Percentiles rank a stretch among this genome's conserved stretches.
Evolutionary conservation across 2,329 filamentous ascomycete genomes (phyloP).

Genomic region (Teratosphaeria epicoccoides): DNA sequence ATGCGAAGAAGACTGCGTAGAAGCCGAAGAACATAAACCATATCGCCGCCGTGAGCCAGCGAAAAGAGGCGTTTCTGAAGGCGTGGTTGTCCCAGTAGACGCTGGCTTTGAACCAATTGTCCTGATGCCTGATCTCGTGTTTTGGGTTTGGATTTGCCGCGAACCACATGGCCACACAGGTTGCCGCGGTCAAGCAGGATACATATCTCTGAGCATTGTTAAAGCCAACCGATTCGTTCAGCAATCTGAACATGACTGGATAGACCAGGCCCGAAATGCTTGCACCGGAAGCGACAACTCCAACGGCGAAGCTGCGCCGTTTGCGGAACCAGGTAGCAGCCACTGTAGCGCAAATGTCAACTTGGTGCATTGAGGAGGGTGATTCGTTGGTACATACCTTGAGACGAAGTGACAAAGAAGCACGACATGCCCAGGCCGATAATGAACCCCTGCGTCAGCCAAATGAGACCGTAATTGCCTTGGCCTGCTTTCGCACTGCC

Average conservation of each 20-base stretch:
- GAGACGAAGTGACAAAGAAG: constrained; percentile 42
- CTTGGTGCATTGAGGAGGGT: too few relatives aligned
- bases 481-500: constrained; percentile 26
- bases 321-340: constrained; percentile 41
- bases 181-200: constrained; percentile 31
- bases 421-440: constrained; percentile 42
- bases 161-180: constrained; percentile 32
- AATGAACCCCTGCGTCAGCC: constrained; percentile 39
- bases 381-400: constrained; percentile 27
- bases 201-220: constrained; percentile 35
- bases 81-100: constrained; percentile 35
- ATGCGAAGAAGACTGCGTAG: constrained; percentile 43
- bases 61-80: constrained; percentile 33
- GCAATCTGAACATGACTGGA: constrained; percentile 36
- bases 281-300: constrained; percentile 41
- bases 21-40: constrained; percentile 42
- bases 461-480: constrained; percentile 34
- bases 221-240: constrained; percentile 35
- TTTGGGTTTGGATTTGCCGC: constrained; percentile 35
- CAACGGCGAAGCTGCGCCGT: constrained; percentile 38
- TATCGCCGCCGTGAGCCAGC: constrained; percentile 36
- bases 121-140: constrained; percentile 28
- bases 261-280: constrained; percentile 34
- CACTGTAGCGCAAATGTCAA: constrained; percentile 27
- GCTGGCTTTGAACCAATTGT: constrained; percentile 28